Evolutionary conservation across 2,329 filamentous ascomycete genomes (phyloP), one percentile per base, ranked within the genome.

Genomic region (Ascochyta pisi): DNA sequence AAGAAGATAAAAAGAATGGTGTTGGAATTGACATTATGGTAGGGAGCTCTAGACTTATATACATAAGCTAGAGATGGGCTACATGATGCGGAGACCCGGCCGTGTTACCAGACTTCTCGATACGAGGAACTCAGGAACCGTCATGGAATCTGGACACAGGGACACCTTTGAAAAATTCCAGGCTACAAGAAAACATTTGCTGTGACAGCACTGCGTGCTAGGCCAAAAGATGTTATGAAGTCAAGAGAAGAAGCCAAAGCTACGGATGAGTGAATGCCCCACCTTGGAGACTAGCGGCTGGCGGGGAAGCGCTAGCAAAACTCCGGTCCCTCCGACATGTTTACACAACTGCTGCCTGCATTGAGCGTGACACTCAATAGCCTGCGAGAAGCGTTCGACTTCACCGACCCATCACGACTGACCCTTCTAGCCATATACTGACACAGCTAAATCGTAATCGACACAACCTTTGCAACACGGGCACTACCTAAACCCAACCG

Each of bases 31-130:
- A 45, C 39, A 24, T 34, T 48, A 8, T 15, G 6, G 8, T 9
- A n/a, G 33, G 29, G 12, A 9, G 37, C 15, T 48, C 31, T 24
- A 39, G 42, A 19, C 29, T 47, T 47, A 51, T 23, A 37, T 50
- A 45, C 34, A 29, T 43, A 35, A 53, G 51, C 37, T 59, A 55
- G 44, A 26, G 33, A 37, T 59, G 39, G 58, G 42, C 43, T 55
- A 45, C 35, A 41, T 45, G 19, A 56, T 67, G 66, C 62, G 68
- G 68, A 70, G 68, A 69, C 65, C 66, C 67, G 67, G 50, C 33
- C 41, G 41, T 29, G 44, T 45, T 49, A 39, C 51, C 34, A 31
- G 27, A 33, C n/a, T 22, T 34, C 4, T 2, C 9, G 13, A 8
- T 27, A 13, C 9, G 22, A 22, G 13, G 2, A 9, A 23, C 15